Base-by-base conservation (phyloP, 768 basidiomycete species). In the Kwoniella europaea region DNA sequence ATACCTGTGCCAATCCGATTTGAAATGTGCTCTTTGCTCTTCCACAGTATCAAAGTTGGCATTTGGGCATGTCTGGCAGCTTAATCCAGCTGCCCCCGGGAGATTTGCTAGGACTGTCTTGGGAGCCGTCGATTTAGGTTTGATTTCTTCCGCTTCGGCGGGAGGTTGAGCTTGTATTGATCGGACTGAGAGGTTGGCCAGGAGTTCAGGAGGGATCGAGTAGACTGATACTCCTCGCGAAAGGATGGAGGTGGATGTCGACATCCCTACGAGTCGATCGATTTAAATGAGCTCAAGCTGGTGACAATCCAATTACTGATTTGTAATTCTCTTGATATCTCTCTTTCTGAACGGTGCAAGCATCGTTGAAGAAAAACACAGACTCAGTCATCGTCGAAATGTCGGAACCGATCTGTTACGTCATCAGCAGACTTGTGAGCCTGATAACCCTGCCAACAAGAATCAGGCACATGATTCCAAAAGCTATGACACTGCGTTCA, bases 1-100 rank as follows among this genome's bases (percentile, higher is more conserved):
- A 85, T 96, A 98, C 68, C 94, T 88, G 87, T 99, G 96, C 97
- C 96, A 98, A 83, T 99, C 96, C 10, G 92, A 92, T 75, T 90
- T 89, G 82, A 92, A 97, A 84, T 98, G 96, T 1, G 85, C 82
- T 62, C 94, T 87, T 76, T 98, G 94, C 69, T 91, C 91, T 43
- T 91, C 89, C 6, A 98, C 87, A 68, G 90, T 89, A 13, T 85
- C 74, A 73, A 98, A 98, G 0, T 84, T 76, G 2, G 88, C 87
- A 4, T 89, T 91, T 2, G 76, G 77, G 68, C 82, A 82, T 27
- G 81, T 76, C 53, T 80, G 78, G 68, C 80, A 85, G 54, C 67
- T 69, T n/a, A 80, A 67, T 5, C 71, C 52, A 9, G 72, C 76
- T 27, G 56, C 20, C 12, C 68, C 67, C 22, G 61, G 58, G 7